Percentiles rank a stretch among this genome's conserved stretches.
Conservation (phyloP, 176 grass and related monocot species). For the Zea luxurians region DNA sequence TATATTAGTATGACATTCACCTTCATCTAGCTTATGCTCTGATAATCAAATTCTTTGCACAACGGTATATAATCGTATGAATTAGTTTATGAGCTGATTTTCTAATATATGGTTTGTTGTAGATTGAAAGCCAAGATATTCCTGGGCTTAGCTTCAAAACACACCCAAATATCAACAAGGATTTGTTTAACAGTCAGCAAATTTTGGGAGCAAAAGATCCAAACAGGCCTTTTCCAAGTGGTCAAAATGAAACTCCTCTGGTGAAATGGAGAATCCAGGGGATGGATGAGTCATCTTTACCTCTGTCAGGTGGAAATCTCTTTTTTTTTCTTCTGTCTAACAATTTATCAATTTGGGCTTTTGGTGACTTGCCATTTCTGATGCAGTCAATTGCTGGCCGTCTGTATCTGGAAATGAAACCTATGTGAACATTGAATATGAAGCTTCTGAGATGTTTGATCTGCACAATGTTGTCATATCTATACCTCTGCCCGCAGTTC, state of each 20-base stretch:
- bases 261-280: slow-evolving; percentile 95
- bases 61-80: slow-evolving; percentile 12
- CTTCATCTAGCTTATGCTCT: not conserved
- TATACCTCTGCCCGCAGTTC: slow-evolving; percentile 65
- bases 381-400: slow-evolving; percentile 81
- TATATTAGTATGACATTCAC: not conserved
- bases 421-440: slow-evolving; percentile 88
- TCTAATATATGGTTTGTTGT: slow-evolving; percentile 31
- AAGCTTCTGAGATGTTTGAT: slow-evolving; percentile 84
- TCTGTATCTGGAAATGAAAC: slow-evolving; percentile 76
- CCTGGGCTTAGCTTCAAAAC: slow-evolving; percentile 83
- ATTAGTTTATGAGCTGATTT: not conserved
- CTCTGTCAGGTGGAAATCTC: slow-evolving; percentile 59
- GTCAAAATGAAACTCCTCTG: slow-evolving; percentile 86
- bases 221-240: slow-evolving; percentile 79
- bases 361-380: slow-evolving; percentile 18
- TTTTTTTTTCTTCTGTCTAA: slow-evolving; percentile 26
- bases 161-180: slow-evolving; percentile 80
- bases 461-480: slow-evolving; percentile 75
- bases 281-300: slow-evolving; percentile 68
- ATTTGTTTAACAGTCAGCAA: slow-evolving; percentile 75
- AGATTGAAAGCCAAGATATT: slow-evolving; percentile 81
- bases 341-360: slow-evolving; percentile 16
- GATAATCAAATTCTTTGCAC: not conserved
- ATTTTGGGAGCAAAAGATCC: slow-evolving; percentile 82